These are phyloP conservation scores for Penicillium angulare DNA, from an alignment of 495 filamentous ascomycete species.

Conservation along the genomic window DNA sequence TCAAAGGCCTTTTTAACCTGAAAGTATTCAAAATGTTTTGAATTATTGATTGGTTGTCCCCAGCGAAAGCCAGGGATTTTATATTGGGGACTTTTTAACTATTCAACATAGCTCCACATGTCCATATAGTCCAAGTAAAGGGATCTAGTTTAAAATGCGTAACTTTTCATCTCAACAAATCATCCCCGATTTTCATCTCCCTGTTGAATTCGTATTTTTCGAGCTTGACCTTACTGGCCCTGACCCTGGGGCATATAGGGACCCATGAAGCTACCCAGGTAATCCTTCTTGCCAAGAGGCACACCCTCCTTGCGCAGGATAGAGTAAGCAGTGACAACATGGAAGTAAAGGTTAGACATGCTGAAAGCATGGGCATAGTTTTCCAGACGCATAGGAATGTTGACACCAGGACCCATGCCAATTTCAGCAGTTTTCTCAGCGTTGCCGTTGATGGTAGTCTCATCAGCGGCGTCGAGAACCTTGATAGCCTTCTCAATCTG, in stretches of 20 bases:
- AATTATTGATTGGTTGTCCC: no score
- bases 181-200: no score
- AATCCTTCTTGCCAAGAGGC: slow-evolving; percentile 55
- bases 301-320: slow-evolving; percentile 58
- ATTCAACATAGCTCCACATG: no score
- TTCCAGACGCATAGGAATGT: slow-evolving; percentile 17
- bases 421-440: slow-evolving; percentile 25
- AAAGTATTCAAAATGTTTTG: no score
- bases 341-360: slow-evolving; percentile 59
- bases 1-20: no score
- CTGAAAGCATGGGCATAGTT: slow-evolving; percentile 37
- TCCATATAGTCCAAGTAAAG: no score
- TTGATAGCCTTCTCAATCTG: slow-evolving; percentile 40
- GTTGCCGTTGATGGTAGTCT: slow-evolving; percentile 34
- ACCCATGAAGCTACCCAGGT: slow-evolving; percentile 29
- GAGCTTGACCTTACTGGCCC: no score
- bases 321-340: slow-evolving; percentile 52
- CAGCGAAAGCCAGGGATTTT: no score
- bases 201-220: no score
- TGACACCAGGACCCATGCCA: slow-evolving; percentile 14
- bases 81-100: no score
- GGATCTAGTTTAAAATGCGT: no score
- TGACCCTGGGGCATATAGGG: slow-evolving; percentile 6
- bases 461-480: slow-evolving; percentile 34
- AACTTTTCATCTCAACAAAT: no score